These are phyloP conservation scores for Aspergillus egyptiacus DNA, from an alignment of 495 filamentous ascomycete genomes.

Conservation along the genomic window DNA sequence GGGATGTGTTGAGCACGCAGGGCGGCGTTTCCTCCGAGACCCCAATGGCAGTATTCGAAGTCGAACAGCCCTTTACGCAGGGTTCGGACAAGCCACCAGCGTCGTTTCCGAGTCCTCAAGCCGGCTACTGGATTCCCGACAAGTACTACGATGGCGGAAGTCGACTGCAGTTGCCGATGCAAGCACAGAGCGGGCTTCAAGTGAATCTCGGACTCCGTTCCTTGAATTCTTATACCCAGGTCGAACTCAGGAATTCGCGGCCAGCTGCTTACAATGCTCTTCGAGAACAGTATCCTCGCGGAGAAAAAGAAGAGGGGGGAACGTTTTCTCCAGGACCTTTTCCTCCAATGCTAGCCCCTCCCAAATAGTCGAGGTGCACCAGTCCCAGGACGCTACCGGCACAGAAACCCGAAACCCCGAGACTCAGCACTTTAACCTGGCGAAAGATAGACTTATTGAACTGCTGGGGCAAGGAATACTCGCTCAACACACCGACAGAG, in stretches of 20 bases:
- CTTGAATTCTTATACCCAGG: constrained; percentile 42
- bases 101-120: constrained; percentile 49
- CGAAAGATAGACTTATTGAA: constrained; percentile 15
- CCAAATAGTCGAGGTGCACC: not conserved
- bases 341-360: constrained; percentile 20
- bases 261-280: constrained; percentile 20
- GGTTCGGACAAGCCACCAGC: constrained; percentile 62
- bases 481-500: constrained; percentile 27
- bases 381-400: not conserved
- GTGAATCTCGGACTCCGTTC: constrained; percentile 23
- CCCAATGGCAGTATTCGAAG: constrained; percentile 48
- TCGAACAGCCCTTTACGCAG: constrained; percentile 54
- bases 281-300: constrained; percentile 26
- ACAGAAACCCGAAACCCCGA: not conserved
- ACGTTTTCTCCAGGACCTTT: constrained; percentile 27
- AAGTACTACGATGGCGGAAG: constrained; percentile 17
- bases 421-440: not conserved
- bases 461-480: constrained; percentile 16
- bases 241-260: constrained; percentile 20
- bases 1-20: constrained; percentile 71
- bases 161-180: constrained; percentile 14
- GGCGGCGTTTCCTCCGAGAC: constrained; percentile 58
- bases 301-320: constrained; percentile 23
- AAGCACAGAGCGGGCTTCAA: constrained; percentile 8
- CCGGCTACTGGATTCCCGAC: constrained; percentile 38